Base-by-base conservation (phyloP, 805 yeast species). In the Teunomyces gatunensis region DNA sequence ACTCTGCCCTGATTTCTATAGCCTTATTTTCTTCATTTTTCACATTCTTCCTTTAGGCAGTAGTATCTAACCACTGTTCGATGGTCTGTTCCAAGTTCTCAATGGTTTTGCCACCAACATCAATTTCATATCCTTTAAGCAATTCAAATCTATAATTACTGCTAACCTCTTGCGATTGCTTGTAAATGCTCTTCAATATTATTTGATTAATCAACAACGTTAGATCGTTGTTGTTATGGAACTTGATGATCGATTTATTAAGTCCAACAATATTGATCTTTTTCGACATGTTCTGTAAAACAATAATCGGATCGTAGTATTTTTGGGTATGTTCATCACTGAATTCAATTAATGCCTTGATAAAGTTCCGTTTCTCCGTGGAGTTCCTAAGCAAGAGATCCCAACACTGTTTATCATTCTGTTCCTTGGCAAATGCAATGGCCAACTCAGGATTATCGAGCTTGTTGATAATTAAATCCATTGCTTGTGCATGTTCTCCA, bases 381-480 rank as follows among this genome's bases (percentile, higher is more conserved):
- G 96, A 83, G 61, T 83, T 81, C 17, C 80, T 83, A 9, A 92
- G 67, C 51, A 92, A 72, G 40, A 83, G 81, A 36, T 82, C 82
- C 96, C 97, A 90, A 9, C 89, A 68, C n/a, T 88, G 95, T 18
- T 72, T 64, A 55, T 89, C 95, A 44, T 83, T 81, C 41, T 77
- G 80, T 9, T 75, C 75, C 44, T 74, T 77, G 1, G 91, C 94
- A 73, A 90, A 94, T 13, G 75, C 77, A 20, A 94, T 86, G 0
- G 98, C 98, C 53, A 79, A 74, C 35, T 78, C 77, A 0, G 96
- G 92, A 60, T 92, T 94, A 46, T 84, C 76, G 44, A 91, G 67
- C 55, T 87, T 78, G 53, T 87, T 85, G 34, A 90, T 82, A 12
- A 94, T 89, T 37, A 94, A 70, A 48, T 74, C 77, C 56, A 92